Percentiles rank a stretch among this genome's conserved stretches.
Conservation (phyloP, 768 basidiomycete genomes). For the Strobilomyces dryophilus region DNA sequence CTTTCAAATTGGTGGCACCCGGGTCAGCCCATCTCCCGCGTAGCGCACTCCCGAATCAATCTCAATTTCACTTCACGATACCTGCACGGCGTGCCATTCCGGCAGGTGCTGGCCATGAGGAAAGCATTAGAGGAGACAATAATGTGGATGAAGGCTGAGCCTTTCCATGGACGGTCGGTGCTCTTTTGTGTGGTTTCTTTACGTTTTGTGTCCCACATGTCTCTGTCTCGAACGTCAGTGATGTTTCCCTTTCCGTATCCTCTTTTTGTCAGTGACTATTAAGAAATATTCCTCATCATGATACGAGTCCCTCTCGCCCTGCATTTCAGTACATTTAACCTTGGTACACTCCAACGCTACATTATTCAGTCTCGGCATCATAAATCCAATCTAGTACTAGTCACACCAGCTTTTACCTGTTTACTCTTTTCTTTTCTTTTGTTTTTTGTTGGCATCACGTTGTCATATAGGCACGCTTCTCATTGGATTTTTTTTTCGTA, state of each 20-base stretch:
- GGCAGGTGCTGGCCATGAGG: conserved; percentile 5
- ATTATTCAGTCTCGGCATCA: conserved; percentile 24
- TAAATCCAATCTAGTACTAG: conserved; percentile 26
- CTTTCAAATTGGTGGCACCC: conserved; percentile 35
- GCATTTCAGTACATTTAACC: conserved; percentile 22
- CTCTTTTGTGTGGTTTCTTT: background rate
- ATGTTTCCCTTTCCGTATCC: background rate
- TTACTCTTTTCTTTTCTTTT: background rate
- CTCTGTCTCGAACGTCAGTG: background rate
- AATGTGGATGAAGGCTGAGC: conserved; percentile 30
- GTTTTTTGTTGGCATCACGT: conserved; percentile 11
- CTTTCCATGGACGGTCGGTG: conserved; percentile 18
- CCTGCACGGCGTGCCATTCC: conserved; percentile 18
- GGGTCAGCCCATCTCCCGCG: conserved; percentile 38
- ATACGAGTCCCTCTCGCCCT: conserved; percentile 2
- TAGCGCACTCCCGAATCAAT: conserved; percentile 50
- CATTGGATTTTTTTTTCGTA: conserved; percentile 10
- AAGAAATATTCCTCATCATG: conserved; percentile 13
- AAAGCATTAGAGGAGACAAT: conserved; percentile 11
- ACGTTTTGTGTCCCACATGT: background rate
- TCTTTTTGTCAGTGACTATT: conserved; percentile 11
- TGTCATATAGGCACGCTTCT: conserved; percentile 16
- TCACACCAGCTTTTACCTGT: background rate
- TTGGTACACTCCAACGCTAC: conserved; percentile 14
- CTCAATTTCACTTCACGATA: conserved; percentile 40